A percentile compares a stretch with the other conserved stretches of the same genome.
Evolutionary conservation across 805 yeast species (phyloP).

Genomic region (Ogataea angusta): DNA sequence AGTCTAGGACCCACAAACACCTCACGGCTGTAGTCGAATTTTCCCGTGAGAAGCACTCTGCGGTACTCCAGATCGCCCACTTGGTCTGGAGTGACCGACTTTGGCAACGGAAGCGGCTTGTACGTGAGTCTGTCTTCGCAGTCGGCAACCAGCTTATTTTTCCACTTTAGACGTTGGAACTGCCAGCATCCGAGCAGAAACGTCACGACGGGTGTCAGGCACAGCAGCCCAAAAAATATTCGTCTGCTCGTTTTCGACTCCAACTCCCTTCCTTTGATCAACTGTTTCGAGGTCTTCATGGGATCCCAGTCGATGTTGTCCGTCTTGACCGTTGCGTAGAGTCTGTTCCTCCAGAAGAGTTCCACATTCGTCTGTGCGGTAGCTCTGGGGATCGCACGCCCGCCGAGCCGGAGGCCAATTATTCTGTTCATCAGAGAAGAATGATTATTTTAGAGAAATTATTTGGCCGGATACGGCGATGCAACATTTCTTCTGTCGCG

Average conservation of each 20-base stretch:
- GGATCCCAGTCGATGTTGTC: slow-evolving; percentile 86
- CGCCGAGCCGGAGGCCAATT: slow-evolving; percentile 3
- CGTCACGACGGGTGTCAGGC: slow-evolving; percentile 83
- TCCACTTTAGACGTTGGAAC: slow-evolving; percentile 81
- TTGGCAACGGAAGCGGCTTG: slow-evolving; percentile 72
- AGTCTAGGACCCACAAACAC: slow-evolving; percentile 90
- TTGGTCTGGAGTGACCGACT: slow-evolving; percentile 57
- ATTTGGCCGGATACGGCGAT: background rate
- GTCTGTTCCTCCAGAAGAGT: background rate
- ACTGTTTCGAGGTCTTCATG: slow-evolving; percentile 45
- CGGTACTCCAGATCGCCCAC: slow-evolving; percentile 78
- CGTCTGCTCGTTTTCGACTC: slow-evolving; percentile 23
- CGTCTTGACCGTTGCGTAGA: slow-evolving; percentile 47
- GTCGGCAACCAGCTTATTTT: slow-evolving; percentile 72
- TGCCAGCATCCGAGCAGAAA: slow-evolving; percentile 95
- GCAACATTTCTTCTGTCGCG: no score
- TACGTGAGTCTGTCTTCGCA: slow-evolving; percentile 79
- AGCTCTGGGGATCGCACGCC: background rate
- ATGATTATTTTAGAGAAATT: background rate
- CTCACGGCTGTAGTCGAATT: slow-evolving; percentile 80
- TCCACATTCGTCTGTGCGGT: no score
- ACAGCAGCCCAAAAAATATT: slow-evolving; percentile 37
- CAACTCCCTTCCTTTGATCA: slow-evolving; percentile 32
- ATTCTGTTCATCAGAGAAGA: slow-evolving; percentile 2
- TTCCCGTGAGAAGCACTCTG: slow-evolving; percentile 71